Conservation (phyloP, 1,284 basidiomycete species). For the Neonothopanus nambi region DNA sequence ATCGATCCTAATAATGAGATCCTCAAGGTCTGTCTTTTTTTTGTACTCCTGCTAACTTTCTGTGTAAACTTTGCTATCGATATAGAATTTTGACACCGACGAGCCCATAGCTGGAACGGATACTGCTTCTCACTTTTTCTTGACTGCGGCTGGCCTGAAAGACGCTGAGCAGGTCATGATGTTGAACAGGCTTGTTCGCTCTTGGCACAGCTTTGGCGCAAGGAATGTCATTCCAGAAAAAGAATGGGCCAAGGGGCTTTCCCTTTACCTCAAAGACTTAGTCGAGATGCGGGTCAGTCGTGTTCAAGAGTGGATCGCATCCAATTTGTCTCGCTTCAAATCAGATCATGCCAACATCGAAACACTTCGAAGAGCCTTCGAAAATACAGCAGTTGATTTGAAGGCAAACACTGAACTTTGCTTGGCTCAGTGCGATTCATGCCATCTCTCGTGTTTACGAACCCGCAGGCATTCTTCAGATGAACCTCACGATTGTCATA, state of each 20-base stretch:
- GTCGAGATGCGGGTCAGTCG: conserved; percentile 42
- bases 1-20: conserved; percentile 45
- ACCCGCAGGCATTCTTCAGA: conserved; percentile 45
- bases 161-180: too few relatives aligned
- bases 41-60: background rate
- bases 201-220: conserved; percentile 32
- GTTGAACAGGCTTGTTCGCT: conserved; percentile 31
- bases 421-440: conserved; percentile 42
- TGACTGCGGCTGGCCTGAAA: too few relatives aligned
- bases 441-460: conserved; percentile 49
- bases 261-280: conserved; percentile 36
- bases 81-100: conserved; percentile 53
- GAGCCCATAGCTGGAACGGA: conserved; percentile 36
- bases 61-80: too few relatives aligned
- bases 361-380: conserved; percentile 44
- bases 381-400: conserved; percentile 42
- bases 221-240: conserved; percentile 33
- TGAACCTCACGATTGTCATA: conserved; percentile 48
- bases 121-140: conserved; percentile 35
- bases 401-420: conserved; percentile 49
- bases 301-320: conserved; percentile 49
- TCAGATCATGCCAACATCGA: conserved; percentile 44
- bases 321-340: conserved; percentile 50
- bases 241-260: conserved; percentile 41
- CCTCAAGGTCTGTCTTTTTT: conserved; percentile 41